Evolutionary conservation across 306 rosid genomes (phyloP), one percentile per base, ranked within the genome.

Genomic region (Mucuna pruriens): DNA sequence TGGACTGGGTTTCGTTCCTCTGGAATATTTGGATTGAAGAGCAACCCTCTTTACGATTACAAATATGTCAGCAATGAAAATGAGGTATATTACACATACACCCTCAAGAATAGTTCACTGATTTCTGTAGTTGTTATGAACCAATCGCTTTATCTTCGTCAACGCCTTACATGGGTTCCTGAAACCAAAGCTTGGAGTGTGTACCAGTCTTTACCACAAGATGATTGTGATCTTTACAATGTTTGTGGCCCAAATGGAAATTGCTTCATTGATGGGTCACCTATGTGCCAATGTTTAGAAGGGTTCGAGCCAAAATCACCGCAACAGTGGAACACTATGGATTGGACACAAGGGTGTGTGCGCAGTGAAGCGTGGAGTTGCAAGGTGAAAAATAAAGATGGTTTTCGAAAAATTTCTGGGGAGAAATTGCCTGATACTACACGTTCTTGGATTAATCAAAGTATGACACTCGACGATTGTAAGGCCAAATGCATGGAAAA

Each of bases 1-100:
- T 88, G 88, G 91, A 84, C 84, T 72, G 90, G 92, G 6, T 3
- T 70, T 42, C 15, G 7, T 1, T 57, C 67, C 61, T 78, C 76
- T 36, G 89, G 91, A 23, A 15, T 13, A 9, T 57, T 78, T 0
- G 36, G 2, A 1, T 10, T 44, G 2, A 76, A 0, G 13, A 4
- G 3, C 1, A 49, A 57, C 10, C 57, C 40, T 0, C 12, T 69
- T 49, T 17, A 25, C 1, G 45, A 58, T 16, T 75, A 4, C 52
- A 31, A 51, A 4, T 76, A 61, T 11, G 69, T 80, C 3, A 13
- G 11, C 2, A 63, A 71, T 13, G 52, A 51, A 9, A 19, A 81
- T 36, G 85, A 85, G 29, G 64, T 44, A 4, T 80, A 46, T 4
- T 60, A 58, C 15, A 4, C 2, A 6, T 77, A 10, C 4, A 25